Conservation (phyloP, 176 grass and related monocot species). For the Oryza nivara region DNA sequence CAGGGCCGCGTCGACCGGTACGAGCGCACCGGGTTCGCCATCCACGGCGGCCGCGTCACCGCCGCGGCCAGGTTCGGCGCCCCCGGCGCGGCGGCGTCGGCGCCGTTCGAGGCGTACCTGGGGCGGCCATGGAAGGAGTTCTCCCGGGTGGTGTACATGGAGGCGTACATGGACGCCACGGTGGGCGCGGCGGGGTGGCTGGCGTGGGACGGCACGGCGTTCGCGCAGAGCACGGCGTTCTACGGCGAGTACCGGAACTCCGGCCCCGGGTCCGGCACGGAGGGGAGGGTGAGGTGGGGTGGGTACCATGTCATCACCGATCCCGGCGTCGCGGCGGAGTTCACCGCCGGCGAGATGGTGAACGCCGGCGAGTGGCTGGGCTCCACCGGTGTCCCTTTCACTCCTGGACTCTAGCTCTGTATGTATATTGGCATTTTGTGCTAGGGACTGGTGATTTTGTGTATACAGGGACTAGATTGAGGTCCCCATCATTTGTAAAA, state of each 20-base stretch:
- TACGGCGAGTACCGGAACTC: not conserved
- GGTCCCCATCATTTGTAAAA: no score
- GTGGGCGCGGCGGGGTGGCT: conserved; percentile 5
- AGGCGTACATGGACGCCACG: not conserved
- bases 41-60: not conserved
- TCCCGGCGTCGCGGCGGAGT: not conserved
- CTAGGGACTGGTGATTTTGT: no score
- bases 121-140: not conserved
- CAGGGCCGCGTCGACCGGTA: not conserved
- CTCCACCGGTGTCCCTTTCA: not conserved
- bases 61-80: not conserved
- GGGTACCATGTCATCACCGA: not conserved
- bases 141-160: conserved; percentile 3
- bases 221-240: not conserved
- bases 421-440: no score
- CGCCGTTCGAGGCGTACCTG: not conserved
- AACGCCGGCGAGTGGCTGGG: not conserved
- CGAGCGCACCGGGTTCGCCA: not conserved
- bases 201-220: not conserved
- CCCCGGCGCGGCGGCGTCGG: not conserved
- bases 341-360: not conserved
- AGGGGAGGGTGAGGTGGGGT: not conserved
- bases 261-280: not conserved
- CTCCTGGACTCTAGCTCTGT: not conserved
- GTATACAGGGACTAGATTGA: no score